Evolutionary conservation across 805 yeast species (phyloP).

Genomic region (Sungouiozyma ichnusensis): DNA sequence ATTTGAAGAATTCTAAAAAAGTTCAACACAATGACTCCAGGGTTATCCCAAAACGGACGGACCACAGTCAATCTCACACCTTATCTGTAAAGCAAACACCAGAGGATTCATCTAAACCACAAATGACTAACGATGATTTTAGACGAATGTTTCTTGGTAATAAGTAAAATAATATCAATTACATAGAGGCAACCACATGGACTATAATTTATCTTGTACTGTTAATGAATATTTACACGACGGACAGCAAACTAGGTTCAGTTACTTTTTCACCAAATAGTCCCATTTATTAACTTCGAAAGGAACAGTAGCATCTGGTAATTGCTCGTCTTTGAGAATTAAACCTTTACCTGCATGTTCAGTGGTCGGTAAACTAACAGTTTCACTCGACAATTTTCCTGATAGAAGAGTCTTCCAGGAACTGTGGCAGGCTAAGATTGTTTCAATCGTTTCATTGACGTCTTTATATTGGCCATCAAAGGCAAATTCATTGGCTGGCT

Average conservation of each 20-base stretch:
- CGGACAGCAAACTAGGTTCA: conserved; percentile 1
- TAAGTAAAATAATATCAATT: not conserved
- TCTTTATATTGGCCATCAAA: conserved; percentile 58
- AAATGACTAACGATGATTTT: conserved; percentile 32
- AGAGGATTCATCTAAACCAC: not conserved
- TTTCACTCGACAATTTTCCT: conserved; percentile 15
- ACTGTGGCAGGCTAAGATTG: conserved; percentile 52
- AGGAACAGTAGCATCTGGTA: conserved; percentile 25
- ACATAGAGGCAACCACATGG: not conserved
- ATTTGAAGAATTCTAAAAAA: conserved; percentile 13
- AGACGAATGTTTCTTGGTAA: conserved; percentile 27
- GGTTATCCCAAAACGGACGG: too few species aligned
- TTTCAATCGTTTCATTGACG: conserved; percentile 45
- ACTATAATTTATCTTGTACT: not conserved
- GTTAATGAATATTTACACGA: not conserved
- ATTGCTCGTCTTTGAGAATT: not conserved
- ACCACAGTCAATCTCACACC: not conserved
- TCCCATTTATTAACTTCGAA: conserved; percentile 30
- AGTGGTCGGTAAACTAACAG: not conserved
- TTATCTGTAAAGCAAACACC: not conserved
- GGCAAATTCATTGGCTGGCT: conserved; percentile 65
- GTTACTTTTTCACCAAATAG: conserved; percentile 11
- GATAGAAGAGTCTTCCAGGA: conserved; percentile 56
- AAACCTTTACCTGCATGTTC: conserved; percentile 21
- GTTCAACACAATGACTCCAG: not conserved